Evolutionary conservation across 768 basidiomycete genomes (phyloP).

Genomic region (Termitomyces titanicus): DNA sequence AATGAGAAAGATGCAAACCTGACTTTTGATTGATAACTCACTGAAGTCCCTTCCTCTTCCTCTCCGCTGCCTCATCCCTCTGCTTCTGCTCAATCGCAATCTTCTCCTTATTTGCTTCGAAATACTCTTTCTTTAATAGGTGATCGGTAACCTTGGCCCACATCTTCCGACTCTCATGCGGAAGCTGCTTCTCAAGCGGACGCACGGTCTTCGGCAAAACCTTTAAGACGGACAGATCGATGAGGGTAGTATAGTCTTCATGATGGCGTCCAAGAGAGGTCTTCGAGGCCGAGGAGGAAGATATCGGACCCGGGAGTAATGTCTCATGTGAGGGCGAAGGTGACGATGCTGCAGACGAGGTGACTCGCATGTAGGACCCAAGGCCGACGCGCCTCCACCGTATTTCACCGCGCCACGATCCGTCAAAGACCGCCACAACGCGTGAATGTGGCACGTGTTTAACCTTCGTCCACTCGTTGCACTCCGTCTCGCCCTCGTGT

Average conservation of each 20-base stretch:
- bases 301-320: slow-evolving; percentile 32
- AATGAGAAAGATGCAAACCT: background rate
- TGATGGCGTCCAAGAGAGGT: slow-evolving; percentile 37
- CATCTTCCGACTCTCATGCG: slow-evolving; percentile 78
- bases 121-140: slow-evolving; percentile 80
- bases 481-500: slow-evolving; percentile 55
- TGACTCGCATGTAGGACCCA: slow-evolving; percentile 38
- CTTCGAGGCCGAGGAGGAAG: slow-evolving; percentile 39
- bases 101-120: slow-evolving; percentile 91
- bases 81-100: slow-evolving; percentile 90
- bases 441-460: slow-evolving; percentile 85
- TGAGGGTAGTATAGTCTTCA: slow-evolving; percentile 59
- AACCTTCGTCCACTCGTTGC: slow-evolving; percentile 76
- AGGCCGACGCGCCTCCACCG: slow-evolving; percentile 67
- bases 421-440: slow-evolving; percentile 81
- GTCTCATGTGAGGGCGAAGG: slow-evolving; percentile 43
- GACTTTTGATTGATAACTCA: slow-evolving; percentile 40
- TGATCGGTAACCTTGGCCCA: slow-evolving; percentile 83
- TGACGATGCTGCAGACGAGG: slow-evolving; percentile 42
- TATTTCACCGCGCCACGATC: slow-evolving; percentile 82
- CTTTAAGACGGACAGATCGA: slow-evolving; percentile 72
- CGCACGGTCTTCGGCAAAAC: slow-evolving; percentile 83
- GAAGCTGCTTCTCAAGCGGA: slow-evolving; percentile 73
- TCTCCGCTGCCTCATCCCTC: slow-evolving; percentile 82
- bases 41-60: slow-evolving; percentile 77